Base-by-base conservation (phyloP, 106 monocot genomes). In the Phalaenopsis aphrodite region DNA sequence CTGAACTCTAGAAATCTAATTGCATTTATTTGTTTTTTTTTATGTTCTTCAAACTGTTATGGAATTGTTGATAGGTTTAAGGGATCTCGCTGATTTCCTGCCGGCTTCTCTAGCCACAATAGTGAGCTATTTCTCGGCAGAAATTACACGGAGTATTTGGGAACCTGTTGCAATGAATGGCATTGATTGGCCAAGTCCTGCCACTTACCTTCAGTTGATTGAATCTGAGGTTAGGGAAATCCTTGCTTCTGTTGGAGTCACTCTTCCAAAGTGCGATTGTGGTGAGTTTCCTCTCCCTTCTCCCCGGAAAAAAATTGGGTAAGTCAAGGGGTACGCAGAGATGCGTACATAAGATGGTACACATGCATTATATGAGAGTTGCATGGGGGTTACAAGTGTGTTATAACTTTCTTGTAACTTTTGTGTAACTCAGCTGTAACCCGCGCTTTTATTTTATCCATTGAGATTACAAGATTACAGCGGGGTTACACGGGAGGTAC, bases 121-220 rank as follows among this genome's bases (percentile, higher is more conserved):
- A 42, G 77, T 94, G 36, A 94, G 86, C 75, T 98, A 98, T 79
- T 98, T 98, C 68, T 90, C 87, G 36, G 90, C 94, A 21, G 97
- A 98, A 78, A 87, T 98, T 83, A 98, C 97, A 77, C 94, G 97
- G 64, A 94, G 97, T 7, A 84, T 94, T 39, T 98, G 97, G 97
- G 89, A 90, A 80, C 87, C 88, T 14, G 97, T 92, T 82, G 65
- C 75, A 38, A 94, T 98, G 92, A 91, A 98, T 79, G 97, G 97
- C 58, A 86, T 68, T 65, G 94, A 98, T 55, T 98, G 97, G 94
- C 97, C 97, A 4, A 98, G 88, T 75, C 96, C 96, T 74, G 83
- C 80, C 80, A 86, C 87, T 66, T 82, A 88, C 79, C 90, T 94
- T 85, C 84, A 79, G 38, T 87, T 84, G 18, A 46, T 97, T 71